Base-by-base conservation (phyloP, 768 basidiomycete species). In the Termitomyces sp. region DNA sequence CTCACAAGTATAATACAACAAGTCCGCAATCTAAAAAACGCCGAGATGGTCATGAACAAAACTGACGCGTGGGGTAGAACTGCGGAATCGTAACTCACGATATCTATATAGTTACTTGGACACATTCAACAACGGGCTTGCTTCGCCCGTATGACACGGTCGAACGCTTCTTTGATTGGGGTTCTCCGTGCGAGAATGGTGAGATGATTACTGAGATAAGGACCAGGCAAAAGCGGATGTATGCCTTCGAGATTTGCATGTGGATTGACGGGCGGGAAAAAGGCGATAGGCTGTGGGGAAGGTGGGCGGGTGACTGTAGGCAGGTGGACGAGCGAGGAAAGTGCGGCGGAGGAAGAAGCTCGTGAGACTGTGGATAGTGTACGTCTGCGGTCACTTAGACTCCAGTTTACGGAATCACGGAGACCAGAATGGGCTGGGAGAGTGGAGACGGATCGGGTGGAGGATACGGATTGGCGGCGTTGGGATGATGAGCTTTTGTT, bases 211-310 rank as follows among this genome's bases (percentile, higher is more conserved):
- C 77, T 82, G 63, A 89, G 71, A 68, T 91, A 91, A 46, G 89
- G 89, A 3, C 83, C 81, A 0, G 91, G 91, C 29, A 92, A 78
- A 17, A 91, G 77, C 0, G 88, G 83, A 69, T 92, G 91, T 9
- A 88, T 83, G 31, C 74, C 76, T 68, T 90, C 87, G 20, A 84
- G 73, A 58, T 84, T 78, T 29, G 75, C 74, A 52, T 80, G 78
- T 17, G 83, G 79, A 59, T 83, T 86, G n/a, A 75, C 72, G 0
- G 84, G 80, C 9, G 91, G 88, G 74, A 92, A 90, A 72, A 85
- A 82, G 8, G 81, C 75, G 6, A 84, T 78, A 55, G 84, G 71
- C 60, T 83, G 84, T 11, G 78, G 79, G 17, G 76, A 78, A 11
- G 78, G 76, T 17, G 75, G 80, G 43, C 77, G 77, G 60, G 79